phyloP scores from a whole-genome alignment of 192 early-diverging fungal species.

The Podila clonocystis region DNA sequence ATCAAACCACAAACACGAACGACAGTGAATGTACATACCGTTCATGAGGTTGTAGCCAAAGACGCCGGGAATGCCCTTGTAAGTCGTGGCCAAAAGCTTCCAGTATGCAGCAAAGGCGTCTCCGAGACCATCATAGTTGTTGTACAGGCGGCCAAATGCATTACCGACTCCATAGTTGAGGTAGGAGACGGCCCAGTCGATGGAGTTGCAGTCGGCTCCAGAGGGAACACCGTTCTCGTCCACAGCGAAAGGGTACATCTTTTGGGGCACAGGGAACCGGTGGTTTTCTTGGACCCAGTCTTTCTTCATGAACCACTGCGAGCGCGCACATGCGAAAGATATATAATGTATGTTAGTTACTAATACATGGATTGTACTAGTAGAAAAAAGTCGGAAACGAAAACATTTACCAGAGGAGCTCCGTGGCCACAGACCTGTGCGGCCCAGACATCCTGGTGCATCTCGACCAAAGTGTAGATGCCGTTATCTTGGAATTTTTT shows the following conservation, averaged over 20 bases:
- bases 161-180: constrained; percentile 52
- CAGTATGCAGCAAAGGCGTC: constrained; percentile 68
- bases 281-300: constrained; percentile 50
- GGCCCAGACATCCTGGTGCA: constrained; percentile 69
- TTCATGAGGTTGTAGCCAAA: constrained; percentile 75
- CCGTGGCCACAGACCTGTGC: constrained; percentile 64
- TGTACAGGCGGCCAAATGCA: constrained; percentile 64
- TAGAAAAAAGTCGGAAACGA: neutral
- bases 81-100: constrained; percentile 62
- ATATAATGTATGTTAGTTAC: neutral
- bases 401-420: constrained; percentile 48
- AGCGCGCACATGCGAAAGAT: neutral
- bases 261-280: constrained; percentile 50
- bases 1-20: neutral
- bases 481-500: constrained; percentile 58
- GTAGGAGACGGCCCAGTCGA: constrained; percentile 56
- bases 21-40: neutral
- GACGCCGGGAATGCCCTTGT: constrained; percentile 57
- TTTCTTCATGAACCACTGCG: constrained; percentile 32
- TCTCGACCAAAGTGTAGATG: constrained; percentile 72
- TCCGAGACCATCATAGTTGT: constrained; percentile 61
- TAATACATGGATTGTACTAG: neutral
- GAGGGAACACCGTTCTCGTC: constrained; percentile 52
- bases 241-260: constrained; percentile 45
- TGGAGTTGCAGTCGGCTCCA: constrained; percentile 41